phyloP scores from a whole-genome alignment of 192 early-diverging fungal species.

The Glomus cerebriforme region DNA sequence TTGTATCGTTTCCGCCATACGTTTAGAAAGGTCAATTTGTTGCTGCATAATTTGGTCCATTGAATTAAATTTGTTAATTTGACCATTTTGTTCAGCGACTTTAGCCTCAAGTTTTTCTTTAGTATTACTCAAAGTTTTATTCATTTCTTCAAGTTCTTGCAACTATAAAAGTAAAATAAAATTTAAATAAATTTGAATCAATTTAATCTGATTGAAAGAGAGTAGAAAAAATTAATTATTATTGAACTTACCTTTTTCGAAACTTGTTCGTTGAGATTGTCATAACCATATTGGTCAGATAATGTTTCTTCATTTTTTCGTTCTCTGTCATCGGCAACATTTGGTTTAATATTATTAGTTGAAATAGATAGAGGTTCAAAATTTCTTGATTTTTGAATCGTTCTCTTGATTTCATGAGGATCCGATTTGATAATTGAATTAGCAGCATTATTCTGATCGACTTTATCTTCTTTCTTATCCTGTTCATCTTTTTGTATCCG shows the following conservation, averaged over 20 bases:
- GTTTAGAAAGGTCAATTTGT: constrained; percentile 6
- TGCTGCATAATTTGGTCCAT: not conserved
- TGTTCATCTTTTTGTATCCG: not conserved
- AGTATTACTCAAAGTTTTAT: not conserved
- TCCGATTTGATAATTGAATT: not conserved
- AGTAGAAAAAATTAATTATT: too few relatives aligned
- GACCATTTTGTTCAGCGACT: not conserved
- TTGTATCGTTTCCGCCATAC: constrained; percentile 10
- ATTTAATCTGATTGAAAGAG: too few relatives aligned
- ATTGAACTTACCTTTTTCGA: not conserved
- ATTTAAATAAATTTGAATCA: too few relatives aligned
- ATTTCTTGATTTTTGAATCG: not conserved
- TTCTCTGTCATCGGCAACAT: not conserved
- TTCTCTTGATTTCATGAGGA: not conserved
- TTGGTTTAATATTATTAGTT: not conserved
- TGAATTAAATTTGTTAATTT: not conserved
- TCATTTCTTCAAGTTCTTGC: not conserved
- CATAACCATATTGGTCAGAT: not conserved
- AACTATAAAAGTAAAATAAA: not conserved
- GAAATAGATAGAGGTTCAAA: not conserved
- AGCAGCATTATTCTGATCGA: not conserved
- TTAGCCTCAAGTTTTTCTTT: not conserved
- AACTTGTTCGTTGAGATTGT: not conserved
- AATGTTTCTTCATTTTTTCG: too few relatives aligned
- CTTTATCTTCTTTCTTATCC: too few relatives aligned